Base-by-base conservation (phyloP, 345 rosid genomes). In the Brassica cretica region DNA sequence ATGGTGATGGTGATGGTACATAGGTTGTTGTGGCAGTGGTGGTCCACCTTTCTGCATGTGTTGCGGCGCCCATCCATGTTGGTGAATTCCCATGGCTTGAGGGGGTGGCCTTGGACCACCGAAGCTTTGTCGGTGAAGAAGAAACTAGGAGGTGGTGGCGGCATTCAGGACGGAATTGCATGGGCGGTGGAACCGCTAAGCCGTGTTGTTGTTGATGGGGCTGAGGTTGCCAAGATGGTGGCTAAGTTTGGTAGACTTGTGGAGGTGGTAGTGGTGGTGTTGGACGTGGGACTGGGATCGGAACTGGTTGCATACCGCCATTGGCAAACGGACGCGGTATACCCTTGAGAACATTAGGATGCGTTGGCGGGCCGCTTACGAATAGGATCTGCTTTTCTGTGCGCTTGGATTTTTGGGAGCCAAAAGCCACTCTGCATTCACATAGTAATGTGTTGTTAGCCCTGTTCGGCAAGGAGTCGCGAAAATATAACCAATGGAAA, bases 181-280 rank as follows among this genome's bases (percentile, higher is more conserved):
- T 64, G 12, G 87, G 89, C 1, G 91, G 95, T 39, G 90, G 96
- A 69, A 90, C 84, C 64, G 66, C 15, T 71, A 89, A 90, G 64
- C 90, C 90, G n/a, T 77, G 90, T 29, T 91, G 95, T 27, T 72
- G 93, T 24, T 73, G 87, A 68, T 87, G 93, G 66, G 62, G 73
- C 58, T 89, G 97, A 68, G 89, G 84, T 39, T 82, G 97, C 98
- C 98, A 93, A 9, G 84, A 81, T n/a, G 84, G 88, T 12, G 86
- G 85, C 80, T 83, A 93, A 35, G 78, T 15, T 72, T 77, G 84
- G 21, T 81, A 76, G 60, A 15, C 84, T 73, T 90, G 95, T 16
- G 87, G 97, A 58, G 88, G 98, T 41, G 97, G 91, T 12, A 95
- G 93, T 3, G 92, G 97, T 5, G 96, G 91, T 35, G 92, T 91